Percentiles rank a stretch among this genome's conserved stretches.
These are phyloP conservation scores for Suillus subluteus DNA, from an alignment of 768 basidiomycete genomes.

Conservation along the genomic window DNA sequence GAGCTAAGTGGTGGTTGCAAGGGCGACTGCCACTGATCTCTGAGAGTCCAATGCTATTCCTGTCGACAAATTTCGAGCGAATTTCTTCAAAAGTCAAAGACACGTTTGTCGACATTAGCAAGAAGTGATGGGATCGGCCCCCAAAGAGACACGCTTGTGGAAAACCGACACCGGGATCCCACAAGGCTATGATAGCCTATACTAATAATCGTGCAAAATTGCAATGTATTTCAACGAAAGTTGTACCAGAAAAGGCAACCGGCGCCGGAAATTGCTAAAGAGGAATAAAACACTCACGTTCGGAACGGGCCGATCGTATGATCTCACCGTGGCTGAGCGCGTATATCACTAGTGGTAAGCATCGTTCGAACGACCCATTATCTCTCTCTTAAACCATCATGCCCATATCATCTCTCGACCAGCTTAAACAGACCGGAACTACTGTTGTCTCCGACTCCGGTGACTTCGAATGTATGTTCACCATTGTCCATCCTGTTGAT, in stretches of 20 bases:
- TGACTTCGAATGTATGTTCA: conserved; percentile 78
- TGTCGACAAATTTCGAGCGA: conserved; percentile 8
- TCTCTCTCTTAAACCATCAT: conserved; percentile 48
- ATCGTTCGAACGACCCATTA: conserved; percentile 3
- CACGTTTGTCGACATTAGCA: conserved; percentile 18
- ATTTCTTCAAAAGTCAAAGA: conserved; percentile 13
- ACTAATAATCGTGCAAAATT: conserved; percentile 8
- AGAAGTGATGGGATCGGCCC: conserved; percentile 9
- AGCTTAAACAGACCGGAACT: conserved; percentile 90
- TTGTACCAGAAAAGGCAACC: conserved; percentile 1
- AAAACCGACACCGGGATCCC: conserved; percentile 15
- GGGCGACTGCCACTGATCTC: conserved; percentile 8
- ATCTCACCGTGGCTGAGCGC: conserved; percentile 12
- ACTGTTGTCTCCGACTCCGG: conserved; percentile 98
- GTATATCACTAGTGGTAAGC: conserved; percentile 22
- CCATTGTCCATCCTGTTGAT: conserved; percentile 16
- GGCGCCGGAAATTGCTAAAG: background rate
- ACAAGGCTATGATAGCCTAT: conserved; percentile 4
- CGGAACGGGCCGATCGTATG: conserved; percentile 9
- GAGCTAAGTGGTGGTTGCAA: conserved; percentile 9
- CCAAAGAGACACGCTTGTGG: conserved; percentile 24
- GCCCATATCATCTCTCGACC: conserved; percentile 74
- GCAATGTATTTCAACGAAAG: background rate
- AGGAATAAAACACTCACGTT: conserved; percentile 9
- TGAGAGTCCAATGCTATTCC: conserved; percentile 22